Percentiles rank a stretch among this genome's conserved stretches.
phyloP scores from a whole-genome alignment of 768 basidiomycete species.

The Cystoderma amianthinum region DNA sequence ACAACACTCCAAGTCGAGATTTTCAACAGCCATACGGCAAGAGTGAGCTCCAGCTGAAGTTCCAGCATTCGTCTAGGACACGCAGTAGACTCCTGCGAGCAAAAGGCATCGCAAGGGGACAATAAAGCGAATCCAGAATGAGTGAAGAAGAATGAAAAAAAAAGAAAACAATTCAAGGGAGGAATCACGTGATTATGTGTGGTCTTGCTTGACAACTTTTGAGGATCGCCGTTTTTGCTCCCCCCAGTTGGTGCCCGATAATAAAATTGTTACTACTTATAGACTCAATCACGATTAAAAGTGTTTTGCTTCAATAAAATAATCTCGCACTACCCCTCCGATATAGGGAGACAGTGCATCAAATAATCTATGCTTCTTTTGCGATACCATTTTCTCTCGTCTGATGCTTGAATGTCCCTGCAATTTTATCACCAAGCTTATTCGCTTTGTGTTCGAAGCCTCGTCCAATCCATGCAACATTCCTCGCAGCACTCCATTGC shows the following conservation, averaged over 20 bases:
- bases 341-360: no score
- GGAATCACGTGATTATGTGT: background rate
- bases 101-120: slow-evolving; percentile 24
- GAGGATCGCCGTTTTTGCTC: no score
- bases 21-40: slow-evolving; percentile 12
- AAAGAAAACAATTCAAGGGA: no score
- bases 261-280: no score
- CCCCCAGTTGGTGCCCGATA: no score
- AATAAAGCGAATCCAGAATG: slow-evolving; percentile 26
- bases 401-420: slow-evolving; percentile 25
- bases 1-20: slow-evolving; percentile 20
- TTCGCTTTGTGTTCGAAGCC: slow-evolving; percentile 36
- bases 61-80: slow-evolving; percentile 16
- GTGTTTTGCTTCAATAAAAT: no score
- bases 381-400: slow-evolving; percentile 25
- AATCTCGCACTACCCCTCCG: no score
- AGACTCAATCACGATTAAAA: no score
- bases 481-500: slow-evolving; percentile 52
- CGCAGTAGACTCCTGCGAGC: slow-evolving; percentile 28
- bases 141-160: slow-evolving; percentile 13
- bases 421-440: slow-evolving; percentile 32
- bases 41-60: slow-evolving; percentile 27
- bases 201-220: background rate
- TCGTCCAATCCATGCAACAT: slow-evolving; percentile 49
- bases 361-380: slow-evolving; percentile 23